Conservation (phyloP, 495 filamentous ascomycete species). For the Penicillium lagena region DNA sequence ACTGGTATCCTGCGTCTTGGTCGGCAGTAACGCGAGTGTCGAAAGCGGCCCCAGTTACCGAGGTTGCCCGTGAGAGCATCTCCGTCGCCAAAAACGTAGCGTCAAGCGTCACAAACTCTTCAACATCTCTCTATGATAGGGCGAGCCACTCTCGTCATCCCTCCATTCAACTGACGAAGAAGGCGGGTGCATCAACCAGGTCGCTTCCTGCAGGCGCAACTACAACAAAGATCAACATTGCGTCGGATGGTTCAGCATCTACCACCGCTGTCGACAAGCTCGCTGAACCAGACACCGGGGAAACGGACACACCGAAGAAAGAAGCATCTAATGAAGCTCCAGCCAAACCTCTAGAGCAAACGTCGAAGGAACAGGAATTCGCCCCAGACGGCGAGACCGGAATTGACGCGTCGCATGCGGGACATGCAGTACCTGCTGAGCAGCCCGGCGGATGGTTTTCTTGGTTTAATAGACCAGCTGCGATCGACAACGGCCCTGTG, state of each 20-base stretch:
- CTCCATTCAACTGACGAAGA: constrained; percentile 37
- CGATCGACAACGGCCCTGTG: constrained; percentile 4
- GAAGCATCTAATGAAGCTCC: constrained; percentile 12
- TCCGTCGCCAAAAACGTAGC: constrained; percentile 48
- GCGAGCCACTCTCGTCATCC: constrained; percentile 21
- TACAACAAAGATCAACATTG: constrained; percentile 45
- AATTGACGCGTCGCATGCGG: constrained; percentile 2
- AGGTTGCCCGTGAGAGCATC: constrained; percentile 73
- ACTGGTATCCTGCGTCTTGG: constrained; percentile 56
- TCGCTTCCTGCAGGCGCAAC: constrained; percentile 43
- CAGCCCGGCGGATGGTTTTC: constrained; percentile 51
- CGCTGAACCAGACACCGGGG: constrained; percentile 11
- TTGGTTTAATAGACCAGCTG: constrained; percentile 41
- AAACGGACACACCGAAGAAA: constrained; percentile 15
- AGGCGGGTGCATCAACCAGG: constrained; percentile 31
- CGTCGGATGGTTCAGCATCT: constrained; percentile 37
- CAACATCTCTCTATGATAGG: constrained; percentile 23
- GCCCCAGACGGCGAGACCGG: constrained; percentile 5
- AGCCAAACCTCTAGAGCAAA: constrained; percentile 10
- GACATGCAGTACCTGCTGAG: constrained; percentile 12
- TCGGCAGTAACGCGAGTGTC: constrained; percentile 48
- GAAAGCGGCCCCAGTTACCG: constrained; percentile 66
- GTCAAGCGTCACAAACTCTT: constrained; percentile 30
- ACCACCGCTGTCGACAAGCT: constrained; percentile 21
- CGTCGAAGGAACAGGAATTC: constrained; percentile 9